A percentile compares a stretch with the other conserved stretches of the same genome.
Evolutionary conservation across 2,329 filamentous ascomycete genomes (phyloP).

Genomic region (Trichoderma pleuroti): DNA sequence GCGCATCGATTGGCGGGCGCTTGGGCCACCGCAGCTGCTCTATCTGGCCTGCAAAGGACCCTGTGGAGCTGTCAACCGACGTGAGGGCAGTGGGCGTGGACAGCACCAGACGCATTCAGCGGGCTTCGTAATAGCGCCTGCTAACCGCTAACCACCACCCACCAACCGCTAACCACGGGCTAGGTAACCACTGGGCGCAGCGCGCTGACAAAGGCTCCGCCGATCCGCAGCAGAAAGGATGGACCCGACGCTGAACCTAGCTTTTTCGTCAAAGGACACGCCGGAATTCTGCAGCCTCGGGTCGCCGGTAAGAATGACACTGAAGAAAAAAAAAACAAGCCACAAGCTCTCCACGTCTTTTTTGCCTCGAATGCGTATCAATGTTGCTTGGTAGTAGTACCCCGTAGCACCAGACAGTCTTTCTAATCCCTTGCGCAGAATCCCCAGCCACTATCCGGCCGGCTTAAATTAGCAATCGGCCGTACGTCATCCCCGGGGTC

Average conservation of each 20-base stretch:
- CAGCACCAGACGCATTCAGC: no score
- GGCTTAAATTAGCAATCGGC: neutral
- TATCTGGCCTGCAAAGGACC: neutral
- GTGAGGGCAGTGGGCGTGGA: neutral
- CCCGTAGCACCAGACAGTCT: neutral
- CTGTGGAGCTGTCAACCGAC: neutral
- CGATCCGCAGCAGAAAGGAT: conserved; percentile 5
- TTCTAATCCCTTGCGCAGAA: neutral
- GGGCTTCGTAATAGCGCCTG: conserved; percentile 11
- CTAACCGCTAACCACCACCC: neutral
- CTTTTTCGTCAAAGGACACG: neutral
- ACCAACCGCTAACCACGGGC: no score
- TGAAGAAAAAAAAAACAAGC: neutral
- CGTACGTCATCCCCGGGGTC: conserved; percentile 4
- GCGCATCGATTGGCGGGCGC: conserved; percentile 9
- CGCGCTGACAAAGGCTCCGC: conserved; percentile 18
- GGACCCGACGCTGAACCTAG: neutral
- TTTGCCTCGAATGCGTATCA: neutral
- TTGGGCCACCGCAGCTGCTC: neutral
- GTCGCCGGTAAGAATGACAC: neutral
- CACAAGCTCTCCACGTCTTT: neutral
- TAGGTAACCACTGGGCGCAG: conserved; percentile 10
- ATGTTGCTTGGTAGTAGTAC: neutral
- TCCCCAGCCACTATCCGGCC: neutral
- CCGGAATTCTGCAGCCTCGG: neutral